Evolutionary conservation across 306 rosid genomes (phyloP).

Genomic region (Malus sylvestris): DNA sequence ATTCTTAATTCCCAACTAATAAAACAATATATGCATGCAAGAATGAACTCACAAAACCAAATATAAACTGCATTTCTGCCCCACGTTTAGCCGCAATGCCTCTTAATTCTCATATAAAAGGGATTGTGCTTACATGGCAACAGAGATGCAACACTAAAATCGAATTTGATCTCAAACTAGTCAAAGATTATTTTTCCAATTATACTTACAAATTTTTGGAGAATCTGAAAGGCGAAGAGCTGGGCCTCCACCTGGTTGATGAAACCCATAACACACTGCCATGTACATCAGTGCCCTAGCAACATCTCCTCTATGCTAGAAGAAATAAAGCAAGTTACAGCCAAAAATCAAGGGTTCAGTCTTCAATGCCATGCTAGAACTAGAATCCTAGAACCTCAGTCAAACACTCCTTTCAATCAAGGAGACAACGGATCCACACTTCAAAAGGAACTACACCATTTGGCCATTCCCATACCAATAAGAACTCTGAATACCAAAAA

Average conservation of each 20-base stretch:
- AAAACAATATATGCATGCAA: neutral
- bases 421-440: neutral
- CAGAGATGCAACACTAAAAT: neutral
- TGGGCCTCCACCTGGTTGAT: conserved; percentile 36
- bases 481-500: too few species aligned
- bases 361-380: neutral
- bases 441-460: neutral
- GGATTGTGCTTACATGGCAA: neutral
- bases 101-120: neutral
- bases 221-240: conserved; percentile 59
- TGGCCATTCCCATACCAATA: neutral
- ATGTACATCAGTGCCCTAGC: conserved; percentile 75
- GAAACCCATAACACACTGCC: conserved; percentile 62
- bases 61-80: neutral
- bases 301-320: conserved; percentile 68
- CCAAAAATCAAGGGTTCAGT: neutral
- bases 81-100: neutral
- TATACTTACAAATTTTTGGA: conserved; percentile 43
- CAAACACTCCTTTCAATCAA: neutral
- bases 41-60: neutral
- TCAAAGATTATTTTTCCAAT: neutral
- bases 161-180: neutral
- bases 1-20: neutral
- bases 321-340: neutral
- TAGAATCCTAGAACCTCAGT: neutral